A percentile compares a stretch with the other conserved stretches of the same genome.
Conservation (phyloP, 352 stramenopile genomes). For the Pythium coloratum region DNA sequence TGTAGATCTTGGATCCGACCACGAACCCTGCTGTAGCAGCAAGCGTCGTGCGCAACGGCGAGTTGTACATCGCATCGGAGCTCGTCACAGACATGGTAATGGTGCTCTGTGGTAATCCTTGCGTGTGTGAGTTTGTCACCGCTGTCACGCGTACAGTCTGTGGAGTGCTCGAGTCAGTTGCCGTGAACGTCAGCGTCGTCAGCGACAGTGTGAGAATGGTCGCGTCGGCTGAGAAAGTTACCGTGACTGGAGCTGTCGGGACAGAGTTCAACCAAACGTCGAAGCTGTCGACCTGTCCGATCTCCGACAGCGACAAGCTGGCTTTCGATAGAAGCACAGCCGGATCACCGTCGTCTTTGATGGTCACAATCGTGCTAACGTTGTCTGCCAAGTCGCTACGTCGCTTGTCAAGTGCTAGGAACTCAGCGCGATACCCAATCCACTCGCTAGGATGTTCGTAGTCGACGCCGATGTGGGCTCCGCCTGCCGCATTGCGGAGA, state of each 20-base stretch:
- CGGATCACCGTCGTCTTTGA: constrained; percentile 61
- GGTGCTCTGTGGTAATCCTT: constrained; percentile 35
- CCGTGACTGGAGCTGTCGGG: constrained; percentile 40
- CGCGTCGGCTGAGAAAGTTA: constrained; percentile 25
- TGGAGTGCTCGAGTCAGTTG: constrained; percentile 36
- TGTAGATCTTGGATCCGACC: constrained; percentile 46
- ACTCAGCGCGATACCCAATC: constrained; percentile 38
- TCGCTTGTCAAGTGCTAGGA: constrained; percentile 44
- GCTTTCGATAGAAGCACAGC: constrained; percentile 66
- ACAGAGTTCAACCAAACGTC: constrained; percentile 50
- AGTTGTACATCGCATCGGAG: constrained; percentile 40
- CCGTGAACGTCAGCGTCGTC: constrained; percentile 39
- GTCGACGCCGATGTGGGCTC: constrained; percentile 60
- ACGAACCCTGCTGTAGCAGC: constrained; percentile 33
- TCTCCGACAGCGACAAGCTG: constrained; percentile 65
- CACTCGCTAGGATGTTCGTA: constrained; percentile 64
- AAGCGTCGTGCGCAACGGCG: constrained; percentile 29
- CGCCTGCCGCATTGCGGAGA: constrained; percentile 44
- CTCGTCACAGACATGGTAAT: constrained; percentile 41
- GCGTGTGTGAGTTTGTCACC: constrained; percentile 36
- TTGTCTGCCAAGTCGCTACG: constrained; percentile 47
- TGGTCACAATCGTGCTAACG: constrained; percentile 66
- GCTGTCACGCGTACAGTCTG: constrained; percentile 40
- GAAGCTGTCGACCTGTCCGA: constrained; percentile 58
- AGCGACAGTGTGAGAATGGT: constrained; percentile 25